phyloP scores from a whole-genome alignment of 768 basidiomycete species.

The Lyophyllum decastes region DNA sequence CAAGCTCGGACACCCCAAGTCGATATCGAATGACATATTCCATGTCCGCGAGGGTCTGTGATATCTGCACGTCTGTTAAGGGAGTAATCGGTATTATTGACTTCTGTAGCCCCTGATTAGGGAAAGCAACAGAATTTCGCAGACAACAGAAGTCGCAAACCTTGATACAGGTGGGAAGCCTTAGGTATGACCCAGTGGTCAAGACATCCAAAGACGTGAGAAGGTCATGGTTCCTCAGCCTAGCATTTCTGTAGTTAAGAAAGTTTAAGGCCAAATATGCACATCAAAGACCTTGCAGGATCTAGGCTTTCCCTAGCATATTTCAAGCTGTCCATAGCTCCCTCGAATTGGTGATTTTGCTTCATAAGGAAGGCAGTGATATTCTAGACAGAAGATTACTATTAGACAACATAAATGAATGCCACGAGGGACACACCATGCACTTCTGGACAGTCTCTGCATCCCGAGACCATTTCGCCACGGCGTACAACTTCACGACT shows the following conservation, averaged over 20 bases:
- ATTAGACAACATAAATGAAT: constrained; percentile 1
- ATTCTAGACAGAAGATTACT: constrained; percentile 50
- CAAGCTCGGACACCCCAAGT: constrained; percentile 73
- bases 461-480: constrained; percentile 86
- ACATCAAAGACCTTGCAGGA: constrained; percentile 64
- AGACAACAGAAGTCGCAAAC: constrained; percentile 34
- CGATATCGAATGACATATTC: constrained; percentile 81
- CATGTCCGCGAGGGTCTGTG: constrained; percentile 66
- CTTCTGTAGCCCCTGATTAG: constrained; percentile 50
- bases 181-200: constrained; percentile 81
- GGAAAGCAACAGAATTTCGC: constrained; percentile 7
- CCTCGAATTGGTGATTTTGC: constrained; percentile 84
- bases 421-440: constrained; percentile 53
- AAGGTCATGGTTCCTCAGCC: constrained; percentile 92
- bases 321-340: constrained; percentile 60
- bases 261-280: not conserved
- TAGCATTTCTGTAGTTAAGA: not conserved
- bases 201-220: constrained; percentile 90
- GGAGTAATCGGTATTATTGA: constrained; percentile 63
- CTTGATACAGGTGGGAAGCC: constrained; percentile 82
- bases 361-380: constrained; percentile 84
- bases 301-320: constrained; percentile 71
- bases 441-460: constrained; percentile 83
- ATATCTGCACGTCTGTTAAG: constrained; percentile 66
- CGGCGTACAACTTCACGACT: constrained; percentile 84